Evolutionary conservation across 495 filamentous ascomycete species (phyloP).

Genomic region (Darksidea phi): DNA sequence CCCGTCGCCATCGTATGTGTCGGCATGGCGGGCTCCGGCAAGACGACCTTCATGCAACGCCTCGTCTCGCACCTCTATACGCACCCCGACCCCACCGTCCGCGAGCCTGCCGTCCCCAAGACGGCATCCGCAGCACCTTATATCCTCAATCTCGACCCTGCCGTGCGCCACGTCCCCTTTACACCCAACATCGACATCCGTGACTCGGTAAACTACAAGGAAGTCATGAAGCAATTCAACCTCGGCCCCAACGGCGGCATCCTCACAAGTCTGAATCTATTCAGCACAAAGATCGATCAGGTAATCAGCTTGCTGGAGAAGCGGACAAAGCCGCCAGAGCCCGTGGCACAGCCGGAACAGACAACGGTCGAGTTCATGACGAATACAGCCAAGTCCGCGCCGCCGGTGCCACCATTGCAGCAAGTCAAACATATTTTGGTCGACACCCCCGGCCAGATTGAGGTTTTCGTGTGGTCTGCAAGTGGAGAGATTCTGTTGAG

Average conservation of each 20-base stretch:
- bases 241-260: conserved; percentile 98
- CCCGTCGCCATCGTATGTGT: conserved; percentile 86
- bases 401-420: conserved; percentile 55
- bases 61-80: conserved; percentile 88
- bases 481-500: conserved; percentile 91
- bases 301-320: conserved; percentile 87
- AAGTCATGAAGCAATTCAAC: conserved; percentile 99
- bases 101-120: conserved; percentile 37
- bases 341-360: conserved; percentile 13
- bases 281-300: conserved; percentile 96
- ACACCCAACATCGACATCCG: conserved; percentile 97
- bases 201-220: conserved; percentile 97
- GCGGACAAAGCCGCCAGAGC: conserved; percentile 46
- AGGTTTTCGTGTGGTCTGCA: conserved; percentile 97
- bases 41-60: conserved; percentile 98
- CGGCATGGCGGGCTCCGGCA: conserved; percentile 97
- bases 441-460: conserved; percentile 96
- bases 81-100: conserved; percentile 32
- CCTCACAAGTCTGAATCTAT: conserved; percentile 90
- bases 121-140: conserved; percentile 64
- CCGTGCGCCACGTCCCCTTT: conserved; percentile 93
- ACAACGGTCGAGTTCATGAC: conserved; percentile 26
- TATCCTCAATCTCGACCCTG: conserved; percentile 95
- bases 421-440: conserved; percentile 81
- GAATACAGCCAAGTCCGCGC: conserved; percentile 58